phyloP scores from a whole-genome alignment of 208 protist species.

The Wallacemonas sp. region DNA sequence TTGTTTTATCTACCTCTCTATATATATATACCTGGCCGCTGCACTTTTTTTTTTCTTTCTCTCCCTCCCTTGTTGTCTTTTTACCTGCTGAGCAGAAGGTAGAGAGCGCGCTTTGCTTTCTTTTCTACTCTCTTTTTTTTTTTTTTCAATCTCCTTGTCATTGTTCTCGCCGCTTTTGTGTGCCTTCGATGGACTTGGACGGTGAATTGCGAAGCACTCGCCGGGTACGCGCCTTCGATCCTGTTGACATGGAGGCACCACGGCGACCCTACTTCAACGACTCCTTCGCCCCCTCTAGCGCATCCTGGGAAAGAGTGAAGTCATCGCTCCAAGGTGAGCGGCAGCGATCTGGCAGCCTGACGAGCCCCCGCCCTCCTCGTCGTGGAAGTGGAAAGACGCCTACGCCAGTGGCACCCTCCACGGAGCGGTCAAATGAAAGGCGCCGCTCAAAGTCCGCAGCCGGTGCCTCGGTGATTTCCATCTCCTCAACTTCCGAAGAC shows the following conservation, averaged over 20 bases:
- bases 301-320: background rate
- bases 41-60: slow-evolving; percentile 19
- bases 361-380: slow-evolving; percentile 2
- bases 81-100: too few relatives aligned
- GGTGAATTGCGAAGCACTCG: background rate
- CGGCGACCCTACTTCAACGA: slow-evolving; percentile 8
- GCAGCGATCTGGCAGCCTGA: background rate
- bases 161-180: background rate
- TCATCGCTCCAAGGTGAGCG: background rate
- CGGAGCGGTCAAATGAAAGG: background rate
- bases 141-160: slow-evolving; percentile 9
- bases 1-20: too few relatives aligned
- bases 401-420: too few relatives aligned
- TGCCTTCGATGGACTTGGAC: slow-evolving; percentile 11
- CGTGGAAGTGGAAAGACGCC: background rate
- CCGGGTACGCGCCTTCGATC: slow-evolving; percentile 8
- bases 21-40: too few relatives aligned
- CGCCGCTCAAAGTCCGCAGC: slow-evolving; percentile 1
- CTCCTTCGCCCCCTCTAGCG: background rate
- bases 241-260: background rate
- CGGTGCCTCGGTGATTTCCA: background rate
- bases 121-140: slow-evolving; percentile 15
- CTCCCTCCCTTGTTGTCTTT: background rate
- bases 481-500: slow-evolving; percentile 7
- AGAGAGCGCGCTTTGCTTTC: background rate